Conservation (phyloP, 805 yeast genomes). For the Saccharomyces jurei region DNA sequence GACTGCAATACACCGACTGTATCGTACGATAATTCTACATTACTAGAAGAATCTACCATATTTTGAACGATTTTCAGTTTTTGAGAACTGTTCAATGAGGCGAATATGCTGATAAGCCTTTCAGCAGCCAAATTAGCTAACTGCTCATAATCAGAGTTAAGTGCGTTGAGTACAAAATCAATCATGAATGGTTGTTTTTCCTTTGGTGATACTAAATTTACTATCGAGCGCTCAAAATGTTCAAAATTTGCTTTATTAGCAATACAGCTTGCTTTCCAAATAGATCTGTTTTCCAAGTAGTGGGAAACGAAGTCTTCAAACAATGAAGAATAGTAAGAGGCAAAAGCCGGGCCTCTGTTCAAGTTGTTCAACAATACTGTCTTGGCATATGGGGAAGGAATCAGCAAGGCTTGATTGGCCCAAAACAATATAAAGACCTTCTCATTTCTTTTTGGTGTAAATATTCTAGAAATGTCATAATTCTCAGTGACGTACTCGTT, state of each 20-base stretch:
- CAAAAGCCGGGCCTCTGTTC: conserved; percentile 25
- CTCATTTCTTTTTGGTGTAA: conserved; percentile 48
- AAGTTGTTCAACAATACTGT: conserved; percentile 40
- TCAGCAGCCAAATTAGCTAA: conserved; percentile 42
- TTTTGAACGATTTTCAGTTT: conserved; percentile 52
- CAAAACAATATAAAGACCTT: conserved; percentile 54
- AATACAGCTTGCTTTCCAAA: conserved; percentile 38
- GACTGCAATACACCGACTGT: conserved; percentile 46
- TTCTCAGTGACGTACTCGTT: conserved; percentile 45
- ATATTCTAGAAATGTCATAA: conserved; percentile 36
- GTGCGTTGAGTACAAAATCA: conserved; percentile 49
- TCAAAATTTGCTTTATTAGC: conserved; percentile 43
- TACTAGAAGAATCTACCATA: conserved; percentile 48
- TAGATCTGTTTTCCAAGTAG: conserved; percentile 41
- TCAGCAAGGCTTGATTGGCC: conserved; percentile 54
- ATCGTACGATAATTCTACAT: conserved; percentile 41
- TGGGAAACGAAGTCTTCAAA: conserved; percentile 38
- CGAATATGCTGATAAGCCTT: conserved; percentile 50
- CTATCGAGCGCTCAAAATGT: conserved; percentile 49
- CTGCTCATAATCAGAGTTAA: conserved; percentile 38
- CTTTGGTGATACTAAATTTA: conserved; percentile 51
- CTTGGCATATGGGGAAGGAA: conserved; percentile 50
- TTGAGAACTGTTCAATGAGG: conserved; percentile 45
- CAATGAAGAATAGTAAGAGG: conserved; percentile 37
- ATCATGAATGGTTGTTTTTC: conserved; percentile 53